Evolutionary conservation across 1,284 basidiomycete species (phyloP), one percentile per base, ranked within the genome.

Genomic region (Pascua guehoae): DNA sequence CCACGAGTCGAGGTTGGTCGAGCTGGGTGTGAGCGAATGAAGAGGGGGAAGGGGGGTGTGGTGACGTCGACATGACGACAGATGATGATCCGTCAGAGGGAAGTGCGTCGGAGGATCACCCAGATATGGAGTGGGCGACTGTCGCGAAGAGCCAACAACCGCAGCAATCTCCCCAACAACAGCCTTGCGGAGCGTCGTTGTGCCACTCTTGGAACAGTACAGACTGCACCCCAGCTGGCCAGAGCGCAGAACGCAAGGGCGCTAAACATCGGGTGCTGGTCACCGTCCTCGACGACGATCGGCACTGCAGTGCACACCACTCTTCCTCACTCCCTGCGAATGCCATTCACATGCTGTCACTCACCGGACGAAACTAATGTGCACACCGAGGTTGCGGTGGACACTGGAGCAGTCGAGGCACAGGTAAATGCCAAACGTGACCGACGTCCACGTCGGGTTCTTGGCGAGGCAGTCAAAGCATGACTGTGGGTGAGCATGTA

Each of bases 381-480:
- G 95, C 16, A 98, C 96, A 66, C 95, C 95, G 85, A 98, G 88
- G 77, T 96, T 98, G 57, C 95, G 84, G 78, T 99, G 95, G 14
- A 91, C 83, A 63, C 88, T 90, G 7, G 94, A 98, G 81, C 95
- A 98, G 68, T 98, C 94, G 47, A 98, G 81, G 73, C 95, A 99
- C 71, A 99, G 95, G 79, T 98, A 98, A 47, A 98, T 87, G 50
- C 91, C 95, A 72, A 88, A 99, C 0, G 92, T 95, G 39, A 96
- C 92, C 63, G 90, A 94, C 2, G 93, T 88, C 95, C 95, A 98
- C 48, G 94, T 96, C 54, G 95, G 95, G 80, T 96, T 97, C 71
- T 93, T 89, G 59, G 95, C 93, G 67, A 86, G 84, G 75, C 96
- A 98, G 78, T 98, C 95, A 73, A 97, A 97, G 80, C 95, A 98